Evolutionary conservation across 2,329 filamentous ascomycete species (phyloP).

Genomic region (Colletotrichum euphorbiae): DNA sequence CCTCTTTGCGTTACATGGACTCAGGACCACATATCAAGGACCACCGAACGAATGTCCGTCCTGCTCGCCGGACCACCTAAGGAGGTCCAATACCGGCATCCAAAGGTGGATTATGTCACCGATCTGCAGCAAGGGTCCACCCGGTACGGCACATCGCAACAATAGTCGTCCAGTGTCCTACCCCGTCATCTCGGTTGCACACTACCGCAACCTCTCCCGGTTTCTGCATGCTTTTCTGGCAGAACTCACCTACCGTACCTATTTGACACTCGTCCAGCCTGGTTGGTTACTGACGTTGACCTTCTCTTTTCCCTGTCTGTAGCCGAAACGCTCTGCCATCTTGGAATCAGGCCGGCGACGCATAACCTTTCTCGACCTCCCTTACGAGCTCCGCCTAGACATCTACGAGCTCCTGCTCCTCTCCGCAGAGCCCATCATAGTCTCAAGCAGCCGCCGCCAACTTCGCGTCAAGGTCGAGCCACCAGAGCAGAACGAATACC

Average conservation of each 20-base stretch:
- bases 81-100: background rate
- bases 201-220: background rate
- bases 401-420: slow-evolving; percentile 45
- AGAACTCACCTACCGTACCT: background rate
- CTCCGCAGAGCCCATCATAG: slow-evolving; percentile 31
- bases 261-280: background rate
- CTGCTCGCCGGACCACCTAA: background rate
- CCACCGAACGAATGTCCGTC: background rate
- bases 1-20: background rate
- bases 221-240: background rate
- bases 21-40: background rate
- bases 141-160: slow-evolving; percentile 9
- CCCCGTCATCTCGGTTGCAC: slow-evolving; percentile 13
- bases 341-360: background rate
- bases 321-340: slow-evolving; percentile 7
- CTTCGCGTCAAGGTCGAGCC: slow-evolving; percentile 31
- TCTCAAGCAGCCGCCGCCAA: slow-evolving; percentile 36
- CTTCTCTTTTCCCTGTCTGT: background rate
- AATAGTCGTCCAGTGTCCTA: background rate
- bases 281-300: slow-evolving; percentile 7
- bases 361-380: slow-evolving; percentile 43
- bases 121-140: slow-evolving; percentile 20
- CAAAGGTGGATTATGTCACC: background rate
- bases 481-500: slow-evolving; percentile 24
- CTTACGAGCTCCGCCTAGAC: slow-evolving; percentile 46